Conservation (phyloP, 2,329 filamentous ascomycete species). For the Xylaria sp. region DNA sequence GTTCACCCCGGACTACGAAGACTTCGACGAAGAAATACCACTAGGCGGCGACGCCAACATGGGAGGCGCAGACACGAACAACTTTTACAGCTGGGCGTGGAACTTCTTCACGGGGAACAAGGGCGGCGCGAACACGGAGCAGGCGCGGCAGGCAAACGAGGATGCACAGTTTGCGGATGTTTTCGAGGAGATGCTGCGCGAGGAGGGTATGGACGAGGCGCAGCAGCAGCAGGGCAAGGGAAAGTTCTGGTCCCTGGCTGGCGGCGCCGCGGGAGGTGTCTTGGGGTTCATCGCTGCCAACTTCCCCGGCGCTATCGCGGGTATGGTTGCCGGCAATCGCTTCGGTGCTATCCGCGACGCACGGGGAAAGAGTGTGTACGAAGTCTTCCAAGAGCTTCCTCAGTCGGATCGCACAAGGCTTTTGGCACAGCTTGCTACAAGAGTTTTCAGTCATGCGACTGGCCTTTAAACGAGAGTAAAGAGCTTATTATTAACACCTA, state of each 20-base stretch:
- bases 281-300: conserved; percentile 97
- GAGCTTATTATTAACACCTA: too few relatives aligned
- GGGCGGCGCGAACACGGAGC: conserved; percentile 51
- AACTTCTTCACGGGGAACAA: conserved; percentile 62
- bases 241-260: conserved; percentile 87
- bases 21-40: conserved; percentile 54
- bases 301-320: conserved; percentile 86
- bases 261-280: conserved; percentile 85
- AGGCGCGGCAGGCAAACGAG: conserved; percentile 65
- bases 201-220: conserved; percentile 83
- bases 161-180: conserved; percentile 87
- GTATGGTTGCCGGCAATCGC: conserved; percentile 90
- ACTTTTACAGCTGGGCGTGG: conserved; percentile 80
- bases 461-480: conserved; percentile 55
- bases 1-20: conserved; percentile 59
- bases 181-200: conserved; percentile 89
- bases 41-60: conserved; percentile 56
- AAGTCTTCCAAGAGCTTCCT: conserved; percentile 87
- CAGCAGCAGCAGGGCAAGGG: conserved; percentile 67
- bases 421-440: conserved; percentile 83
- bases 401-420: conserved; percentile 83
- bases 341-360: conserved; percentile 90
- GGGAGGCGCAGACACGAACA: conserved; percentile 47
- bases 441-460: conserved; percentile 84
- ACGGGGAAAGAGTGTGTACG: conserved; percentile 93